Evolutionary conservation across 169 alveolate species (phyloP).

Genomic region (Plasmodium billcollinsi): DNA sequence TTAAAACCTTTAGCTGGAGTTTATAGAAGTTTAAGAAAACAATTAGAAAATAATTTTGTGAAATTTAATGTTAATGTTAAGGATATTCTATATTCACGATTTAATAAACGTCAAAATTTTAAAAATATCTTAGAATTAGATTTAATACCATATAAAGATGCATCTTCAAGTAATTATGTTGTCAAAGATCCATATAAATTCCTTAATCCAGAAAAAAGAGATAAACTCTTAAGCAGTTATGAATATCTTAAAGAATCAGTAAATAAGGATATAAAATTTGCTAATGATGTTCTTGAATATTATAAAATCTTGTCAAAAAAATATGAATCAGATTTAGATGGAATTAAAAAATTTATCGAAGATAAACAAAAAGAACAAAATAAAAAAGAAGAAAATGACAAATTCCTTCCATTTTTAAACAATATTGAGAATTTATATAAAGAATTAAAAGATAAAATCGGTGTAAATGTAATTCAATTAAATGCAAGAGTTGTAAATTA

Average conservation of each 20-base stretch:
- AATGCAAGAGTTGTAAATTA: not conserved
- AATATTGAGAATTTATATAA: constrained; percentile 19
- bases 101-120: constrained; percentile 35
- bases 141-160: constrained; percentile 10
- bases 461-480: not conserved
- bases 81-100: constrained; percentile 9
- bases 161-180: constrained; percentile 13
- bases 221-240: constrained; percentile 12
- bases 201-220: constrained; percentile 28
- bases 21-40: constrained; percentile 32
- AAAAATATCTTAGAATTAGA: constrained; percentile 12
- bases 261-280: constrained; percentile 16
- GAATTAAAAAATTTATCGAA: not conserved
- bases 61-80: constrained; percentile 11
- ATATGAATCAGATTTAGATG: constrained; percentile 7
- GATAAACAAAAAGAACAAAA: not conserved
- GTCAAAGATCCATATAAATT: constrained; percentile 44
- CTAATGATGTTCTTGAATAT: constrained; percentile 4
- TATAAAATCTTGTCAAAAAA: constrained; percentile 1
- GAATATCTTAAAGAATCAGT: constrained; percentile 5
- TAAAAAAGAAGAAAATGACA: not conserved
- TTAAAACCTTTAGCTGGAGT: constrained; percentile 25
- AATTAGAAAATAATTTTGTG: not conserved
- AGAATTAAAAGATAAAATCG: not conserved
- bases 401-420: constrained; percentile 22